These are phyloP conservation scores for Sedum album DNA, from an alignment of 164 flowering plant genomes.

Conservation along the genomic window DNA sequence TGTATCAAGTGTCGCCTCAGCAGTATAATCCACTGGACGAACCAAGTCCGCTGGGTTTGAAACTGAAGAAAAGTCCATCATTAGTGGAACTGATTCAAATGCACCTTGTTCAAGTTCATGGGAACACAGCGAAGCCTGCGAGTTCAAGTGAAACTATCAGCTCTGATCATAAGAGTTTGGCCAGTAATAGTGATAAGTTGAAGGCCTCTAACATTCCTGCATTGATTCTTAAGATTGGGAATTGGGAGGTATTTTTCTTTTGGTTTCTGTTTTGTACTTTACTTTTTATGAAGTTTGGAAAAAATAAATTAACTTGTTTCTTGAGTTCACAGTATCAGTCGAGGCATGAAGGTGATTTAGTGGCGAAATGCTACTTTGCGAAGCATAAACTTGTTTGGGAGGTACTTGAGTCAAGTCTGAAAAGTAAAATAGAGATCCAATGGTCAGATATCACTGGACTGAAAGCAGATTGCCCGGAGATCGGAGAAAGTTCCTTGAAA, in stretches of 20 bases:
- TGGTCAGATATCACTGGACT: no score
- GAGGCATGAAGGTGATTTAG: no score
- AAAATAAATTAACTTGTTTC: background rate
- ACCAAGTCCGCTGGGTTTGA: no score
- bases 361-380: no score
- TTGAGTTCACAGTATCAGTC: slow-evolving; percentile 31
- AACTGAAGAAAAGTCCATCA: no score
- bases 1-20: slow-evolving; percentile 23
- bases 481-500: slow-evolving; percentile 35
- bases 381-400: no score
- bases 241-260: slow-evolving; percentile 55
- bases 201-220: slow-evolving; percentile 86
- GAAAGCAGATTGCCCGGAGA: slow-evolving; percentile 62
- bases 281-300: background rate
- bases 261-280: background rate
- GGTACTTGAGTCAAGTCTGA: no score
- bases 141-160: no score
- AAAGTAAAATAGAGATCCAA: no score
- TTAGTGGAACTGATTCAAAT: slow-evolving; percentile 66
- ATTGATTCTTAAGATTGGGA: slow-evolving; percentile 54
- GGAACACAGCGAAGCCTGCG: slow-evolving; percentile 15
- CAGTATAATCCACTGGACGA: slow-evolving; percentile 67
- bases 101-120: slow-evolving; percentile 44
- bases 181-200: slow-evolving; percentile 42
- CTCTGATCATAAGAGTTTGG: slow-evolving; percentile 24